A percentile compares a stretch with the other conserved stretches of the same genome.
Evolutionary conservation across 768 basidiomycete species (phyloP).

Genomic region (Suillus plorans): DNA sequence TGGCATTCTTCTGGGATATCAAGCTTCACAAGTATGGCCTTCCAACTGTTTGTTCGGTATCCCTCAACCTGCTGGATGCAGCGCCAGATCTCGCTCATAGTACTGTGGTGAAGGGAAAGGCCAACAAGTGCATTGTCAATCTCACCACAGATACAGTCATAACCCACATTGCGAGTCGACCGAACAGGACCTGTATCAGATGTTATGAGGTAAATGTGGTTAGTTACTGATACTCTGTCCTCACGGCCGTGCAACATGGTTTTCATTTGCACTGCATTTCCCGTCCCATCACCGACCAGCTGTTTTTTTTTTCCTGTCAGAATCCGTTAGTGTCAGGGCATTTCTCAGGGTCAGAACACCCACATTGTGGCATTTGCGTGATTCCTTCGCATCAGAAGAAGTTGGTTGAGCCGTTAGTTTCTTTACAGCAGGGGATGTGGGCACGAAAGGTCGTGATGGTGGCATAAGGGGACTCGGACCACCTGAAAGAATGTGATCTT

Average conservation of each 20-base stretch:
- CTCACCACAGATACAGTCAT: no score
- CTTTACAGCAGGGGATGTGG: not conserved
- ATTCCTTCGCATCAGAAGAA: not conserved
- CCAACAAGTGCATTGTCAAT: no score
- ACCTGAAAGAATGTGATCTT: not conserved
- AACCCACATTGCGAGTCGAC: no score
- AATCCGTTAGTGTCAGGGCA: no score
- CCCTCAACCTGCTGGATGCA: no score
- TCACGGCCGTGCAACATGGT: not conserved
- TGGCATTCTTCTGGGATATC: no score
- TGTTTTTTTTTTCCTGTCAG: no score
- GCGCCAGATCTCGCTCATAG: no score
- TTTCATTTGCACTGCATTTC: not conserved
- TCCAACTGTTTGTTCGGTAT: no score
- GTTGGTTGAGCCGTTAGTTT: not conserved
- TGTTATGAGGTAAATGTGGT: not conserved
- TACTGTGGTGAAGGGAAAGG: no score
- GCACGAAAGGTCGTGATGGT: not conserved
- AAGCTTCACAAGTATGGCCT: no score
- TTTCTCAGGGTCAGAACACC: no score
- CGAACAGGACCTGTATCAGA: not conserved
- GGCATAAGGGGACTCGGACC: not conserved
- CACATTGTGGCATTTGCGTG: not conserved
- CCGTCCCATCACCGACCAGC: not conserved
- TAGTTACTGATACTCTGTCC: not conserved